Evolutionary conservation across 2,329 filamentous ascomycete species (phyloP), one percentile per base, ranked within the genome.

Genomic region (Byssothecium circinans): DNA sequence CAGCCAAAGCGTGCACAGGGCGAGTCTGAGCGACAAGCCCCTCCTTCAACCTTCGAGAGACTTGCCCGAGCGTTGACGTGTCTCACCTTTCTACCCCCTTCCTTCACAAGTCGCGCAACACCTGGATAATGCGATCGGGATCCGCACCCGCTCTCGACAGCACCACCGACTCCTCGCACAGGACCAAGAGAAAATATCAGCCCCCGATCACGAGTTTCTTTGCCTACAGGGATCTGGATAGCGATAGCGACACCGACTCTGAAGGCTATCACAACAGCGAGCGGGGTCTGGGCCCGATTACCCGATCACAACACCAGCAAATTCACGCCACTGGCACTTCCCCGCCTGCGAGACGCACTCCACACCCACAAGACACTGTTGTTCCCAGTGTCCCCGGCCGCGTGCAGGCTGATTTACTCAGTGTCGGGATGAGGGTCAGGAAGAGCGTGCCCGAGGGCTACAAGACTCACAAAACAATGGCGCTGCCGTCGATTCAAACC

Each of bases 391-490:
- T 91, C 12, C 84, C 89, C 1, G 71, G 79, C 19, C 78, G 78
- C 7, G 79, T 95, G 25, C 89, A 96, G 71, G 81, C 91, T 29
- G 88, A 88, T 53, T 84, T 97, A n/a, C 78, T 96, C 34, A 89
- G 81, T 61, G 92, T 97, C 55, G 92, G 92, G 62, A 96, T 96
- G 91, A 86, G 92, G 19, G 81, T 97, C 41, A 87, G 92, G 67
- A 97, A 97, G 75, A 88, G 88, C 10, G 88, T 97, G 7, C 87
- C 90, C 0, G 91, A 96, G 68, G 92, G 92, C 50, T 96, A 96
- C 80, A 95, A 95, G 76, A 95, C 89, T 1, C 81, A 81, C 70
- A 75, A 62, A 54, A 71, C 58, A 33, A 42, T 49, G 12, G 40
- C 50, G 17, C 41, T 67, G 8, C 57, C 63, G 1, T 56, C 64